Evolutionary conservation across 208 protist genomes (phyloP).

Genomic region (Endotrypanum monterogeii): DNA sequence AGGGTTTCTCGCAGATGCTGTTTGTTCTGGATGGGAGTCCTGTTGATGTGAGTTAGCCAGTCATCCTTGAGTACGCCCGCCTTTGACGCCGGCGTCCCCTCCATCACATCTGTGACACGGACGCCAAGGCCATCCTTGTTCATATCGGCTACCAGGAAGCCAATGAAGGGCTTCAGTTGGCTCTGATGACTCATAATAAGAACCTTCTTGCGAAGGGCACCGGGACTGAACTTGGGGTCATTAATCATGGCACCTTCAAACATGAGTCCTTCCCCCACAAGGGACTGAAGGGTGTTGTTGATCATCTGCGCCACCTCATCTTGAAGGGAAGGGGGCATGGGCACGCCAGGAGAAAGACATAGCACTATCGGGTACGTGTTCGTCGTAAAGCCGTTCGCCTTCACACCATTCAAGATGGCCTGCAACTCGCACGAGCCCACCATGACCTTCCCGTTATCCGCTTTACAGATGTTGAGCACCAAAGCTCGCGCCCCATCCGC

Average conservation of each 20-base stretch:
- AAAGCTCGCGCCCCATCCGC: slow-evolving; percentile 39
- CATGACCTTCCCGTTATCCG: slow-evolving; percentile 47
- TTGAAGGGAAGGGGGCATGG: slow-evolving; percentile 51
- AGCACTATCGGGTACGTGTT: slow-evolving; percentile 87
- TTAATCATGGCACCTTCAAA: slow-evolving; percentile 87
- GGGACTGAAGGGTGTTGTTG: slow-evolving; percentile 45
- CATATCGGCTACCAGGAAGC: slow-evolving; percentile 88
- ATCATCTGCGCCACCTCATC: slow-evolving; percentile 66
- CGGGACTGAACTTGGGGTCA: slow-evolving; percentile 90
- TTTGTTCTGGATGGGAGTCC: slow-evolving; percentile 72
- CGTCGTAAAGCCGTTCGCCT: slow-evolving; percentile 68
- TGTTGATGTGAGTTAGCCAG: slow-evolving; percentile 90
- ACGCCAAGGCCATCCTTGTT: slow-evolving; percentile 88
- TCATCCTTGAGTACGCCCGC: slow-evolving; percentile 81
- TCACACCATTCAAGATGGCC: slow-evolving; percentile 63
- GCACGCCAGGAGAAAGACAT: slow-evolving; percentile 55
- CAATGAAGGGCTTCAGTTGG: slow-evolving; percentile 82
- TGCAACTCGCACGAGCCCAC: slow-evolving; percentile 63
- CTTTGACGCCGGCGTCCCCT: slow-evolving; percentile 82
- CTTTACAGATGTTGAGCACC: slow-evolving; percentile 62
- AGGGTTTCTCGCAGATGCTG: slow-evolving; percentile 75
- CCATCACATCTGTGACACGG: slow-evolving; percentile 83
- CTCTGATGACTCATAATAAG: slow-evolving; percentile 78
- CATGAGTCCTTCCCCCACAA: slow-evolving; percentile 86
- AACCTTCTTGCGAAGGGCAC: slow-evolving; percentile 80